Percentiles rank a stretch among this genome's conserved stretches.
phyloP scores from a whole-genome alignment of 805 yeast genomes.

The Metschnikowia proteae region DNA sequence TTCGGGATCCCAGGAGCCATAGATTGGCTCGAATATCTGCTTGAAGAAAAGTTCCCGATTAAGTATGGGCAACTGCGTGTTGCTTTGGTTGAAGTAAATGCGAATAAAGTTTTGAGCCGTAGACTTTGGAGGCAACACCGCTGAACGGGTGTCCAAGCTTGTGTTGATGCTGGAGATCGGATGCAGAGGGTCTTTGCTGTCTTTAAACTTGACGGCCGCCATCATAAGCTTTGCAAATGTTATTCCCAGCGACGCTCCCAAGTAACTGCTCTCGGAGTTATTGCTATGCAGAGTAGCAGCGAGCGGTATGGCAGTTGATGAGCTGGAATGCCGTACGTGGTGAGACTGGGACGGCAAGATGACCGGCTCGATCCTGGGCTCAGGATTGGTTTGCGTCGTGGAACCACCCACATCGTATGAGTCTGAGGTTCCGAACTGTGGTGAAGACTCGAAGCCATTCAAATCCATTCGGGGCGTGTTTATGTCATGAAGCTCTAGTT shows the following conservation, averaged over 20 bases:
- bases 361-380: not conserved
- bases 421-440: not conserved
- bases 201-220: slow-evolving; percentile 65
- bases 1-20: slow-evolving; percentile 58
- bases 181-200: slow-evolving; percentile 15
- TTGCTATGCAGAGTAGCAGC: slow-evolving; percentile 2
- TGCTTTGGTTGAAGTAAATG: slow-evolving; percentile 71
- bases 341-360: not conserved
- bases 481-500: slow-evolving; percentile 43
- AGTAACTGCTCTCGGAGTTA: slow-evolving; percentile 6
- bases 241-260: slow-evolving; percentile 19
- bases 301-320: not conserved
- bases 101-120: slow-evolving; percentile 65
- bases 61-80: slow-evolving; percentile 77
- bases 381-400: not conserved
- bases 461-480: not conserved
- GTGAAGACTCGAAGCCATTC: not conserved
- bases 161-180: slow-evolving; percentile 13
- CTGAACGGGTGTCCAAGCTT: slow-evolving; percentile 28
- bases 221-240: slow-evolving; percentile 68
- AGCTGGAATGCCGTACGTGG: not conserved
- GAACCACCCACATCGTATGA: not conserved
- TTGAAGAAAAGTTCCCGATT: slow-evolving; percentile 76
- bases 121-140: slow-evolving; percentile 62
- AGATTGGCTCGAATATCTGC: slow-evolving; percentile 69